Evolutionary conservation across 345 rosid species (phyloP), one percentile per base, ranked within the genome.

Genomic region (Garcia nutans): DNA sequence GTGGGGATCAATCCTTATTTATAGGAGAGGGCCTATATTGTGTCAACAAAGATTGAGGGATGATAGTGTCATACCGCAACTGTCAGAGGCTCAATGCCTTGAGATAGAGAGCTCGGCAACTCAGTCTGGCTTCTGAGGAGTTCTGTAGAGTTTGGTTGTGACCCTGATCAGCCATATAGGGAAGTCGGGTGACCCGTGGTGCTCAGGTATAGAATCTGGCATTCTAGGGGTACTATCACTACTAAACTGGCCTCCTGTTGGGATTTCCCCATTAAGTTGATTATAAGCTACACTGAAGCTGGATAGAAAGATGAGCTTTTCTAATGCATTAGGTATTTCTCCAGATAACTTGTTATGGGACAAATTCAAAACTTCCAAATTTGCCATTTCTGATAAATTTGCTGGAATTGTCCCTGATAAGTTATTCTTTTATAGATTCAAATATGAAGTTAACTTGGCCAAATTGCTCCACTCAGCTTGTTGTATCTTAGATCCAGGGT

Each of bases 231-330:
- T n/a, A n/a, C n/a, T n/a, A n/a, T n/a, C n/a, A n/a, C 6, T 33
- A 33, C 6, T 33, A 4, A 82, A 73, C 64, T 80, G 84, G 20
- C 85, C 87, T 61, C 22, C 81, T 28, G 52, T 47, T 0, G 83
- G 84, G 33, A 76, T 64, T 19, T 50, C 23, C 0, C 84, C 82
- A 0, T 70, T 45, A 16, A 85, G 72, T 24, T 79, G 75, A 49
- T 82, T 82, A 78, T 77, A 73, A 50, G 85, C 65, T 0, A 80
- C 85, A 55, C 68, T 77, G 55, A 82, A 74, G 0, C 3, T 8
- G 0, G 79, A 72, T 50, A 78, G 5, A 77, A 78, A 82, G 17
- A 44, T 76, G 54, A 83, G 79, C 41, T 33, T 33, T 33, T 33
- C 3, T 33, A 33, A 33, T 33, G 3, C 0, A 33, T 33, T 5